Conservation (phyloP, 306 rosid genomes). For the Gillenia trifoliata region DNA sequence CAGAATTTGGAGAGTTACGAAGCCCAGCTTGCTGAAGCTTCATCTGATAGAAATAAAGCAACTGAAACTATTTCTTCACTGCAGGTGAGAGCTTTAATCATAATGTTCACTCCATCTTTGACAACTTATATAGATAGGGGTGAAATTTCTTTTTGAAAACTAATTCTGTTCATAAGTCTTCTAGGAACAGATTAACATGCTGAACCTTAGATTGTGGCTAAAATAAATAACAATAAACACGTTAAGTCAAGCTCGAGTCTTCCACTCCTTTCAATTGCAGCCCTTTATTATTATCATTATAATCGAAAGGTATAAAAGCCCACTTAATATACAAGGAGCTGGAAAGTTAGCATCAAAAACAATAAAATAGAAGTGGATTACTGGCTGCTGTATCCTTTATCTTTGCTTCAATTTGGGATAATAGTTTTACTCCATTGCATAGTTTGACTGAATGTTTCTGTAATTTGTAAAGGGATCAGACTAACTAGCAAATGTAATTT, state of each 20-base stretch:
- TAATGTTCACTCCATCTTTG: slow-evolving; percentile 11
- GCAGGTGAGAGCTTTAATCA: slow-evolving; percentile 54
- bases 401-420: background rate
- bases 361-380: background rate
- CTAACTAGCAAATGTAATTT: slow-evolving; percentile 17
- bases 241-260: background rate
- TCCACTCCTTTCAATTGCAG: background rate
- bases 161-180: background rate
- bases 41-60: slow-evolving; percentile 83
- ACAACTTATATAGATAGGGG: background rate
- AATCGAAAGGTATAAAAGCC: background rate
- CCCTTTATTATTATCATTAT: background rate
- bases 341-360: background rate
- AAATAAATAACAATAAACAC: background rate
- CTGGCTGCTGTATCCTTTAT: background rate
- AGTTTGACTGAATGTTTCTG: slow-evolving; percentile 3
- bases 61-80: slow-evolving; percentile 80
- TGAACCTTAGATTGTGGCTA: background rate
- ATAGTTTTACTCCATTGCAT: background rate
- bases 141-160: background rate
- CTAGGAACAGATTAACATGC: background rate
- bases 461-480: slow-evolving; percentile 13
- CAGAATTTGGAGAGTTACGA: slow-evolving; percentile 90
- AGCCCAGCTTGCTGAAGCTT: slow-evolving; percentile 89
- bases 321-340: background rate